Conservation (phyloP, 176 grass and related monocot genomes). For the Cocos nucifera region DNA sequence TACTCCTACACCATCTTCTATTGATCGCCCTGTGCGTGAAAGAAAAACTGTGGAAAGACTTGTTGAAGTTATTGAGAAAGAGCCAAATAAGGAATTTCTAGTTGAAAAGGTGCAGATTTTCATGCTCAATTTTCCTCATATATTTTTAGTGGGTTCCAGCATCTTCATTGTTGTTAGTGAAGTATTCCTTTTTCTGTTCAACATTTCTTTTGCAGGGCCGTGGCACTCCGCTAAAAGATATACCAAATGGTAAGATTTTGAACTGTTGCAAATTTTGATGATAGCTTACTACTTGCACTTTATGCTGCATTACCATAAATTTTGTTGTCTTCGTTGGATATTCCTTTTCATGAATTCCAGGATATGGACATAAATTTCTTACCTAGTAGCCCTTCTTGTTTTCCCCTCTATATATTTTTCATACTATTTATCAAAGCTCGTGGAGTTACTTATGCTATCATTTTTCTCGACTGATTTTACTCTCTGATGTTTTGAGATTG, state of each 20-base stretch:
- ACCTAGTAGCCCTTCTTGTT: too few relatives aligned
- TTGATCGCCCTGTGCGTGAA: slow-evolving; percentile 84
- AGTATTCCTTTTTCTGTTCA: not conserved
- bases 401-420: too few relatives aligned
- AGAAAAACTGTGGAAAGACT: slow-evolving; percentile 97
- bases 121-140: not conserved
- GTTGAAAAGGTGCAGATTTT: slow-evolving; percentile 71
- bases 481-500: too few relatives aligned
- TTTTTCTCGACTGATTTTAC: too few relatives aligned
- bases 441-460: too few relatives aligned
- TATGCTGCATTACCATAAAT: too few relatives aligned
- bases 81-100: slow-evolving; percentile 52
- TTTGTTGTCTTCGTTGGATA: too few relatives aligned
- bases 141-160: not conserved
- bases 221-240: slow-evolving; percentile 91
- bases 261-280: not conserved
- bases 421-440: too few relatives aligned
- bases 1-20: slow-evolving; percentile 36
- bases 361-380: too few relatives aligned
- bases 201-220: slow-evolving; percentile 54
- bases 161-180: not conserved
- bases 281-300: too few relatives aligned
- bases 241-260: slow-evolving; percentile 56
- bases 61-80: slow-evolving; percentile 99
- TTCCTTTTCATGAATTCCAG: too few relatives aligned